These are phyloP conservation scores for Fusarium fracticaudum DNA, from an alignment of 2,329 filamentous ascomycete genomes.

Conservation along the genomic window DNA sequence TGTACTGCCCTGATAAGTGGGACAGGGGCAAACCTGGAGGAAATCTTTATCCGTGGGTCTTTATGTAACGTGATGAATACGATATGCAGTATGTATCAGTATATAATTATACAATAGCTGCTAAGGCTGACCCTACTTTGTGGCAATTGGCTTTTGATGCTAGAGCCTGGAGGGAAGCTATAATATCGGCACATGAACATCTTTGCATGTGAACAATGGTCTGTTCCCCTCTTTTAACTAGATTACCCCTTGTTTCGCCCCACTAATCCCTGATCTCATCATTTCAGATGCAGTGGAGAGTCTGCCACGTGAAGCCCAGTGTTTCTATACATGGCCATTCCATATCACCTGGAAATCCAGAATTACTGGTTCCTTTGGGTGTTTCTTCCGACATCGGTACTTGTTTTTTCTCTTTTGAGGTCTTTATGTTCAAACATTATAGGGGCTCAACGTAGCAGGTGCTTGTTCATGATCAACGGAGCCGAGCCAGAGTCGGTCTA, in stretches of 20 bases:
- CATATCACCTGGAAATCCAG: not conserved
- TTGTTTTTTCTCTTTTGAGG: not conserved
- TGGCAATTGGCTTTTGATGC: not conserved
- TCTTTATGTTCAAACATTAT: not conserved
- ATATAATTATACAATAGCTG: not conserved
- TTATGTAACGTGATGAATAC: not conserved
- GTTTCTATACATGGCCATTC: not conserved
- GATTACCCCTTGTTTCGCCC: not conserved
- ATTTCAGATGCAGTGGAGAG: not conserved
- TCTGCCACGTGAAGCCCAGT: not conserved
- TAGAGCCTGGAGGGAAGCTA: not conserved
- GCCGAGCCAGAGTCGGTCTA: not conserved
- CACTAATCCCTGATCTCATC: not conserved
- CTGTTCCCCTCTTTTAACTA: not conserved
- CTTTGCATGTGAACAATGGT: not conserved
- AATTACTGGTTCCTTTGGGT: not conserved
- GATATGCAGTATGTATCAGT: not conserved
- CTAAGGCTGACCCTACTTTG: too few relatives aligned
- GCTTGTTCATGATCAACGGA: not conserved
- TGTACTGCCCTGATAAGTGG: not conserved
- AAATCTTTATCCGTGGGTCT: not conserved
- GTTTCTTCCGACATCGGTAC: not conserved
- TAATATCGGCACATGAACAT: not conserved
- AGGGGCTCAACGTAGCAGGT: not conserved
- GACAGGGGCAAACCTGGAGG: not conserved